These are phyloP conservation scores for Candida ipomoeae DNA, from an alignment of 805 yeast genomes.

Conservation along the genomic window DNA sequence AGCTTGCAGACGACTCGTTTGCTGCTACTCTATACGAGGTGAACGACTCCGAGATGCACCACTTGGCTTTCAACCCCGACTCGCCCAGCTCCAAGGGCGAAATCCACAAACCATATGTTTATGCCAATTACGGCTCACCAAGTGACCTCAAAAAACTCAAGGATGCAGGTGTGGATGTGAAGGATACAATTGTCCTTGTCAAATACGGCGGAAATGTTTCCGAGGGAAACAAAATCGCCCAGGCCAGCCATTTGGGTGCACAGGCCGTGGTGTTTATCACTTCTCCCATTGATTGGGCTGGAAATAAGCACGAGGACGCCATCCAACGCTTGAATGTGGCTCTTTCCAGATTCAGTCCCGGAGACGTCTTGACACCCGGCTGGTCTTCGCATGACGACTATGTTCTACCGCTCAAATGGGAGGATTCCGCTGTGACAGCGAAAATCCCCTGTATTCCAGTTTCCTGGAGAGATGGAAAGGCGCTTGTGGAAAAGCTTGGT, in stretches of 20 bases:
- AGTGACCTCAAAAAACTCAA: slow-evolving; percentile 48
- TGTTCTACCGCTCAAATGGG: slow-evolving; percentile 38
- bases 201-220: slow-evolving; percentile 49
- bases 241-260: slow-evolving; percentile 57
- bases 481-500: slow-evolving; percentile 30
- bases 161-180: slow-evolving; percentile 33
- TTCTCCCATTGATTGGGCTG: slow-evolving; percentile 19
- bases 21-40: slow-evolving; percentile 38
- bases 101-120: slow-evolving; percentile 51
- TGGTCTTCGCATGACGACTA: slow-evolving; percentile 48
- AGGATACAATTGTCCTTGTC: slow-evolving; percentile 54
- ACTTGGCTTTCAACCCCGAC: slow-evolving; percentile 63
- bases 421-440: slow-evolving; percentile 53
- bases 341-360: slow-evolving; percentile 57
- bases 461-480: slow-evolving; percentile 64
- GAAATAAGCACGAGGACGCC: slow-evolving; percentile 29
- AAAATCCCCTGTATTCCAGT: slow-evolving; percentile 74
- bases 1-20: slow-evolving; percentile 30
- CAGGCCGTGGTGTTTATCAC: slow-evolving; percentile 65
- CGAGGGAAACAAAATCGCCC: slow-evolving; percentile 33
- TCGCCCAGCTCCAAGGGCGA: slow-evolving; percentile 50
- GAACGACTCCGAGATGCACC: slow-evolving; percentile 29
- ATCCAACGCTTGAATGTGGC: slow-evolving; percentile 58
- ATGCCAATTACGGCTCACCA: slow-evolving; percentile 61
- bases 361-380: slow-evolving; percentile 80